Evolutionary conservation across 495 filamentous ascomycete genomes (phyloP), one percentile per base, ranked within the genome.

Genomic region (Hyaloscypha hepaticicola): DNA sequence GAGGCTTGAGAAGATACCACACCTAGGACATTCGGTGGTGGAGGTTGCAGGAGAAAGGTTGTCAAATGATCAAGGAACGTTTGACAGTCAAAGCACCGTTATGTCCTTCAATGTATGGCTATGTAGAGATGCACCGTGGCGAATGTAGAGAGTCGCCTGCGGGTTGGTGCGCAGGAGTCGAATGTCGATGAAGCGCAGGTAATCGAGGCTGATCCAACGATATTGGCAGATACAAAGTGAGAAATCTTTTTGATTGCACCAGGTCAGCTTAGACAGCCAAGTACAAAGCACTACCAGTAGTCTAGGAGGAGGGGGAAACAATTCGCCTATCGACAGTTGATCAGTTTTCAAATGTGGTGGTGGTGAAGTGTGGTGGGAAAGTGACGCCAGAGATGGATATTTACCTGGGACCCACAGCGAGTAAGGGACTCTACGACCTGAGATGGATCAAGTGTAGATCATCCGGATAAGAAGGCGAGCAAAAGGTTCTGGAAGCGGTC

Each of bases 361-460:
- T 60, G 24, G 21, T 50, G 60, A n/a, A n/a, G 14, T 62, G 26
- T 53, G 34, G 60, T 62, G 60, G 60, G 60, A 22, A 45, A 38
- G 31, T 26, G 31, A 63, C 60, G 49, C 49, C 27, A 45, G 28
- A 45, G 28, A 28, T 21, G 33, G 57, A 60, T 8, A 21, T 26
- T 45, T 60, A 50, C 58, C 58, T 60, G 22, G 12, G 33, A 38
- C 3, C 14, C 29, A n/a, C 22, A 25, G 11, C n/a, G 12, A 16
- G 38, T 3, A 19, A 45, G 16, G 38, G 4, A 16, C 21, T 26
- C 14, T 25, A 5, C 5, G 50, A 53, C 12, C 22, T 12, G 22
- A 53, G 50, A 24, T 16, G 25, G 50, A 7, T 27, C 7, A 53
- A 1, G 50, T 53, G 50, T 25, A 53, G 50, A 53, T 53, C 50